Evolutionary conservation across 1,139 yeast species (phyloP), one percentile per base, ranked within the genome.

Genomic region (Blastobotrys persicus): DNA sequence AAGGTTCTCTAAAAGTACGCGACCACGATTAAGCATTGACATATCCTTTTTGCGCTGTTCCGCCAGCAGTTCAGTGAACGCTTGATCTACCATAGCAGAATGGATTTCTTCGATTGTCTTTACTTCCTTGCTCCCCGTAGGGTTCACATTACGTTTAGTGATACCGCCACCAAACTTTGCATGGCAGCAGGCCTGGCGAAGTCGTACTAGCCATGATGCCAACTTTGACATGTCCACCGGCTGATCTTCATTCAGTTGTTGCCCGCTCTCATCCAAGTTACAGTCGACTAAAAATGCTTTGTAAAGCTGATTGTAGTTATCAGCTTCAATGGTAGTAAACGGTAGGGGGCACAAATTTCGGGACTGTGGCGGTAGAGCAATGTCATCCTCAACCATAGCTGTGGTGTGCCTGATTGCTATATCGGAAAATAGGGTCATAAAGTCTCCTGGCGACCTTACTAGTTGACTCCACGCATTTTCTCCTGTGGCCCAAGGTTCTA

Each of bases 141-240:
- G 41, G 19, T 37, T 34, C 4, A 62, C 53, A 1, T 63, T 59
- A 12, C 55, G 52, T 33, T 58, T 71, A 64, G 61, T 72, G 33
- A 35, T 56, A 59, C 71, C 58, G 55, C 41, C 73, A 43, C 88
- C 88, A 33, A 85, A 74, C 53, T 83, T 81, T 0, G 96, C 89
- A 66, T 88, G 92, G 54, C 94, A 85, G 59, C 97, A 91, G 0
- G 86, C 75, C 61, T 87, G 91, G 31, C 98, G 73, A 31, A 91
- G 69, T 46, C 78, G 73, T 12, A 75, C 72, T 9, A 89, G 68
- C 95, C 95, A 87, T 17, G 70, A 68, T 12, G 61, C 54, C 53
- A 68, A 52, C 40, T 51, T 56, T 9, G 56, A 53, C 17, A 53
- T 41, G 31, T 57, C 61, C 48, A 57, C 40, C 42, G 40, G 50